These are phyloP conservation scores for Quercus berberidifolia DNA, from an alignment of 306 rosid genomes.

Conservation along the genomic window DNA sequence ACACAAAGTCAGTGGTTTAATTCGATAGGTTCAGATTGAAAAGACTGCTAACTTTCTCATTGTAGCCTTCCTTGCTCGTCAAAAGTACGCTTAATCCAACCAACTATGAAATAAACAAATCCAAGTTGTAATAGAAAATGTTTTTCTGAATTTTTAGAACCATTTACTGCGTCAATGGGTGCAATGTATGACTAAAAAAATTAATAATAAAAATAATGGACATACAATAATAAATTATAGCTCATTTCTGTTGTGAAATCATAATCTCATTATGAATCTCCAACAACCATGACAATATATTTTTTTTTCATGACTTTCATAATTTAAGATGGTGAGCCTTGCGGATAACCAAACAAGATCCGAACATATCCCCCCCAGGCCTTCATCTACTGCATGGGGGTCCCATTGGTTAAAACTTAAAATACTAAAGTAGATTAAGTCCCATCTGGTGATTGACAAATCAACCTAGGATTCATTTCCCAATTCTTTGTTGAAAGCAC, in stretches of 20 bases:
- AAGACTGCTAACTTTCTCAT: not conserved
- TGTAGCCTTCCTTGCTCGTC: not conserved
- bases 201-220: not conserved
- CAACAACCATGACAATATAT: not conserved
- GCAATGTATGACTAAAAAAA: not conserved
- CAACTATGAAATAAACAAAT: not conserved
- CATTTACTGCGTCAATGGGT: constrained; percentile 3
- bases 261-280: not conserved
- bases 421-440: not conserved
- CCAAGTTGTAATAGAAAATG: not conserved
- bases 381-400: not conserved
- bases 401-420: not conserved
- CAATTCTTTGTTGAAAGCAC: not conserved
- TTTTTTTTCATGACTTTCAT: not conserved
- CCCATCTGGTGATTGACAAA: not conserved
- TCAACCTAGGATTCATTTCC: not conserved
- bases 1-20: not conserved
- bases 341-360: not conserved
- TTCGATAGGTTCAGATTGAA: not conserved
- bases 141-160: not conserved
- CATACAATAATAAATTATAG: not conserved
- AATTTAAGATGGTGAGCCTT: not conserved
- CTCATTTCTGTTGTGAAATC: not conserved
- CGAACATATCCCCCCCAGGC: not conserved
- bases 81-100: not conserved